phyloP scores from a whole-genome alignment of 345 rosid species.

The Gossypium thurberi region DNA sequence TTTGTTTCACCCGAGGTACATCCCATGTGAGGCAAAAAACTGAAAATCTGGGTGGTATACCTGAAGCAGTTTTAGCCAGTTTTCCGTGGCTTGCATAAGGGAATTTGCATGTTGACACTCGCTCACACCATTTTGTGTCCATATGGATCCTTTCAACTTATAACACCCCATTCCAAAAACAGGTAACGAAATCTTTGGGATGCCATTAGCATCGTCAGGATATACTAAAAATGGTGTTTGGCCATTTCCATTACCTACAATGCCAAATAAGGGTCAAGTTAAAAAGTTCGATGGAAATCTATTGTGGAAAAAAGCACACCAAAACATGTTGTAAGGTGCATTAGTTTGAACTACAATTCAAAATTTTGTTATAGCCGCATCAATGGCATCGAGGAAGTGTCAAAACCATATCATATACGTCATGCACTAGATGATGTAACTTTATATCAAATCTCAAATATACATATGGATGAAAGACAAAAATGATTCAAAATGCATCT shows the following conservation, averaged over 20 bases:
- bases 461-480: too few species aligned
- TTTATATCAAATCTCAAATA: background rate
- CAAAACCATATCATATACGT: background rate
- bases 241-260: conserved; percentile 22
- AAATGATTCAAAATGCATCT: background rate
- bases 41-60: conserved; percentile 37
- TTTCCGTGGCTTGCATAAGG: conserved; percentile 27
- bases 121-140: conserved; percentile 18
- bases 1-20: conserved; percentile 25
- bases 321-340: background rate
- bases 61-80: conserved; percentile 19
- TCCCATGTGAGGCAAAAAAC: conserved; percentile 35
- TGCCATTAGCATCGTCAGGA: conserved; percentile 20
- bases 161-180: conserved; percentile 31
- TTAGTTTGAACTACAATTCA: background rate
- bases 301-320: background rate
- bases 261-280: background rate
- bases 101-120: conserved; percentile 21
- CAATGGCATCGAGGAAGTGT: background rate
- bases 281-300: background rate
- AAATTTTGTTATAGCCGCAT: background rate
- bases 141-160: conserved; percentile 26
- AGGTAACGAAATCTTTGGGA: conserved; percentile 21
- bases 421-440: background rate
- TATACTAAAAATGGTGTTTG: conserved; percentile 20